phyloP scores from a whole-genome alignment of 1,284 basidiomycete species.

The Chalciporus sp. region DNA sequence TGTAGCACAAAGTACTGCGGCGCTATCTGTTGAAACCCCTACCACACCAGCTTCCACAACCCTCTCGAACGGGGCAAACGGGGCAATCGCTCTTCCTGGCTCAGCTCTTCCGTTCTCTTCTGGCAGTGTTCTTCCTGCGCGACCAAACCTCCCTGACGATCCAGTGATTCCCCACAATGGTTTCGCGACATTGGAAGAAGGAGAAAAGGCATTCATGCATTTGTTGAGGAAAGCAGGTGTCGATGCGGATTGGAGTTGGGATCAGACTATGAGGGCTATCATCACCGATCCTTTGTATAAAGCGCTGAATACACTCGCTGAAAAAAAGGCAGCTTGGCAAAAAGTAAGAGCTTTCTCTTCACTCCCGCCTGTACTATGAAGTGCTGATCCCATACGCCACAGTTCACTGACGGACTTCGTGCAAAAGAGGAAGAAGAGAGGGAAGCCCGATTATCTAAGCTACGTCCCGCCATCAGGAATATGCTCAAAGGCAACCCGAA shows the following conservation, averaged over 20 bases:
- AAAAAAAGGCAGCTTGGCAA: slow-evolving; percentile 93
- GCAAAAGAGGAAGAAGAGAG: slow-evolving; percentile 78
- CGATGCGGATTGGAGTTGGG: slow-evolving; percentile 95
- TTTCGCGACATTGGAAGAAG: slow-evolving; percentile 84
- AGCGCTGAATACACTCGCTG: slow-evolving; percentile 88
- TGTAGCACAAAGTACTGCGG: slow-evolving; percentile 9
- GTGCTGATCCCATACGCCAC: slow-evolving; percentile 13
- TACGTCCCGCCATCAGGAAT: slow-evolving; percentile 81
- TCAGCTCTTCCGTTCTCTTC: slow-evolving; percentile 59
- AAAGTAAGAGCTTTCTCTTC: slow-evolving; percentile 56
- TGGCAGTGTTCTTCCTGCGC: slow-evolving; percentile 63
- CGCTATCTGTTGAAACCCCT: slow-evolving; percentile 7
- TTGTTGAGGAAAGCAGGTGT: slow-evolving; percentile 88
- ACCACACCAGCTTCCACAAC: slow-evolving; percentile 14
- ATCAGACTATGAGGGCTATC: slow-evolving; percentile 95
- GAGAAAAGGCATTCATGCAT: slow-evolving; percentile 92
- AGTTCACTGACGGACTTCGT: slow-evolving; percentile 73
- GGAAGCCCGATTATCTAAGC: slow-evolving; percentile 77
- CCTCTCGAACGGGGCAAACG: slow-evolving; percentile 45
- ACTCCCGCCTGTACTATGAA: background rate
- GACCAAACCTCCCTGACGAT: slow-evolving; percentile 81
- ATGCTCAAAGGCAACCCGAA: slow-evolving; percentile 83
- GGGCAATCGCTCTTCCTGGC: slow-evolving; percentile 52
- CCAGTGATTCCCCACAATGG: slow-evolving; percentile 87
- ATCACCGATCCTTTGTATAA: slow-evolving; percentile 98